These are phyloP conservation scores for Phycomyces nitens DNA, from an alignment of 192 early-diverging fungal genomes.

Conservation along the genomic window DNA sequence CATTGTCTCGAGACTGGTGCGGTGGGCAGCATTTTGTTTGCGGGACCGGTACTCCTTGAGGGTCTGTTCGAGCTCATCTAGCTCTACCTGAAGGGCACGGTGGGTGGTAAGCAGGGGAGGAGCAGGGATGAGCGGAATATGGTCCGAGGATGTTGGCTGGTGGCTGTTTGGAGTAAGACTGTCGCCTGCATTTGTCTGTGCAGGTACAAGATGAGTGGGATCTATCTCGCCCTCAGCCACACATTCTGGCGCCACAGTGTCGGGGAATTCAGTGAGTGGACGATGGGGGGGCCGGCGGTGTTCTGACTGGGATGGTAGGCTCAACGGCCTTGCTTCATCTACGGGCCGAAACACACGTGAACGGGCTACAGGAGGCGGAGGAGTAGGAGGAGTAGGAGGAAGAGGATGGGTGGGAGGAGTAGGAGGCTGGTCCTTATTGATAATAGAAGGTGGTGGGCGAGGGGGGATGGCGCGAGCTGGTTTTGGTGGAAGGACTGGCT, in stretches of 20 bases:
- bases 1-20: slow-evolving; percentile 5
- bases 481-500: slow-evolving; percentile 31
- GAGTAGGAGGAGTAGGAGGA: not conserved
- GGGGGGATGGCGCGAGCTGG: not conserved
- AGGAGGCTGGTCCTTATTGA: not conserved
- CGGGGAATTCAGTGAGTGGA: slow-evolving; percentile 8
- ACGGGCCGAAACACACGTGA: not conserved
- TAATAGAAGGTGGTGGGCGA: not conserved
- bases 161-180: slow-evolving; percentile 32
- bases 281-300: not conserved
- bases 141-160: slow-evolving; percentile 23
- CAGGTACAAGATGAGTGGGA: slow-evolving; percentile 51
- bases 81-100: slow-evolving; percentile 42
- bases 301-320: slow-evolving; percentile 10
- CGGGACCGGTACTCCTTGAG: slow-evolving; percentile 28
- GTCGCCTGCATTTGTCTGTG: slow-evolving; percentile 47
- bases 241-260: slow-evolving; percentile 11
- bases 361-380: not conserved
- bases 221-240: slow-evolving; percentile 54
- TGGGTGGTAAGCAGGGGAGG: slow-evolving; percentile 52
- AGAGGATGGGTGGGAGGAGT: not conserved
- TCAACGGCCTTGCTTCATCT: slow-evolving; percentile 1
- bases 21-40: slow-evolving; percentile 6
- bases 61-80: slow-evolving; percentile 36
- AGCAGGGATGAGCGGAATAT: slow-evolving; percentile 57